Percentiles rank a stretch among this genome's conserved stretches.
phyloP scores from a whole-genome alignment of 305 asterid species.

The Solanum hybrid region DNA sequence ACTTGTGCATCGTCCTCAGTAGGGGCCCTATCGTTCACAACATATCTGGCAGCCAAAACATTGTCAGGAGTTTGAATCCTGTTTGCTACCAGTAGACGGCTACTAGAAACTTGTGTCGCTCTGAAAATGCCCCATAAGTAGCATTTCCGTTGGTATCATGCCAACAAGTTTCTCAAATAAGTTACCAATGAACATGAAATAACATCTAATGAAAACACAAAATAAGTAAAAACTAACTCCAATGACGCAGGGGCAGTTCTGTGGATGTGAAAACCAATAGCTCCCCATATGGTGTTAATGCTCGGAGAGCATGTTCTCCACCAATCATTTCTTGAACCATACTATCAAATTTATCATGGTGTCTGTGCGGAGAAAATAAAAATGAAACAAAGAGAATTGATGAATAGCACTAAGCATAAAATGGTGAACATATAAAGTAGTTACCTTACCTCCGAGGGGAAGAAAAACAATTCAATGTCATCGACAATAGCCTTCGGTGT shows the following conservation, averaged over 20 bases:
- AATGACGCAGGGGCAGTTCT: neutral
- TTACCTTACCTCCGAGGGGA: neutral
- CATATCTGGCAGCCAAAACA: neutral
- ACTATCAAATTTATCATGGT: too few relatives aligned
- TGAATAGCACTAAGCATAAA: too few relatives aligned
- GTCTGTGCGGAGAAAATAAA: too few relatives aligned
- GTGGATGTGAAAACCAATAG: neutral
- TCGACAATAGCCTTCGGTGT: neutral
- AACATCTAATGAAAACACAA: neutral
- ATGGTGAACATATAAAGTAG: neutral
- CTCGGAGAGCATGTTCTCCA: neutral
- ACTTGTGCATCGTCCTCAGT: neutral
- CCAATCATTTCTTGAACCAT: neutral
- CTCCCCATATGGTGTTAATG: neutral
- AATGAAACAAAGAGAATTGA: neutral
- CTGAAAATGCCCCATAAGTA: slow-evolving; percentile 19
- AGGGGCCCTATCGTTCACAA: neutral
- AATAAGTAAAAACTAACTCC: neutral
- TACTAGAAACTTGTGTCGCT: slow-evolving; percentile 15
- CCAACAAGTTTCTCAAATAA: neutral
- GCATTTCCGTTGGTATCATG: neutral
- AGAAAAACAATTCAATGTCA: neutral
- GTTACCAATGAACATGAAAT: neutral
- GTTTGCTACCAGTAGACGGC: neutral
- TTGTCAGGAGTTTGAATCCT: neutral